phyloP scores from a whole-genome alignment of 768 basidiomycete genomes.

The Xerocomellus dryophilus region DNA sequence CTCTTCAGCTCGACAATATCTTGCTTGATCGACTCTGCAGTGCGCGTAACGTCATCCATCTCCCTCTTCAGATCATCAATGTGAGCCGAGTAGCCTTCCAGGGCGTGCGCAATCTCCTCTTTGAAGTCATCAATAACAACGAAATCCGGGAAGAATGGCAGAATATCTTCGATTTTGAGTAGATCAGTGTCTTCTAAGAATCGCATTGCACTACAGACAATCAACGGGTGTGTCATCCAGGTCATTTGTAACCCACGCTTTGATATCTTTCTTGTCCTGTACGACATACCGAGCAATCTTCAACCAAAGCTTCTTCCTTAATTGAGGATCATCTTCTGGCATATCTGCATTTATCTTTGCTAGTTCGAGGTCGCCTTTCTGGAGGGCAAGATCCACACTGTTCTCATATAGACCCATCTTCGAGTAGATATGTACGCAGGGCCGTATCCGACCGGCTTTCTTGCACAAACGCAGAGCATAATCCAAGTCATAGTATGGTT shows the following conservation, averaged over 20 bases:
- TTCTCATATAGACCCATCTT: slow-evolving; percentile 98
- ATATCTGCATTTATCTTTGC: slow-evolving; percentile 95
- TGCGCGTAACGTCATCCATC: slow-evolving; percentile 94
- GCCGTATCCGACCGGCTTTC: slow-evolving; percentile 70
- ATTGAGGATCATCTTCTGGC: slow-evolving; percentile 82
- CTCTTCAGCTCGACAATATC: slow-evolving; percentile 83
- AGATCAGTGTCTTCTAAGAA: slow-evolving; percentile 94
- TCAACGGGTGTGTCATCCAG: not conserved
- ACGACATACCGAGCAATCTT: slow-evolving; percentile 99
- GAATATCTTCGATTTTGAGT: slow-evolving; percentile 96
- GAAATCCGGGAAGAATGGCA: slow-evolving; percentile 99
- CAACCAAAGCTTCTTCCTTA: slow-evolving; percentile 94
- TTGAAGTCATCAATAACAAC: slow-evolving; percentile 99
- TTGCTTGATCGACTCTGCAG: slow-evolving; percentile 88
- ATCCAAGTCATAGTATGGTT: slow-evolving; percentile 95
- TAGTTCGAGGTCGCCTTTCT: slow-evolving; percentile 91
- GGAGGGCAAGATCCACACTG: slow-evolving; percentile 90
- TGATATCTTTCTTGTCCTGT: slow-evolving; percentile 96
- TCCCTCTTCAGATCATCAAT: slow-evolving; percentile 88
- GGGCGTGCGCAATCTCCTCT: slow-evolving; percentile 92
- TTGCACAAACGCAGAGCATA: slow-evolving; percentile 94
- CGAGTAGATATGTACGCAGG: slow-evolving; percentile 95
- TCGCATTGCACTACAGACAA: slow-evolving; percentile 75
- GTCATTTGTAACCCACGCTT: slow-evolving; percentile 64
- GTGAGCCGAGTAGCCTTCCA: slow-evolving; percentile 90